Evolutionary conservation across 2,329 filamentous ascomycete species (phyloP), one percentile per base, ranked within the genome.

Genomic region (Monilinia fructicola): DNA sequence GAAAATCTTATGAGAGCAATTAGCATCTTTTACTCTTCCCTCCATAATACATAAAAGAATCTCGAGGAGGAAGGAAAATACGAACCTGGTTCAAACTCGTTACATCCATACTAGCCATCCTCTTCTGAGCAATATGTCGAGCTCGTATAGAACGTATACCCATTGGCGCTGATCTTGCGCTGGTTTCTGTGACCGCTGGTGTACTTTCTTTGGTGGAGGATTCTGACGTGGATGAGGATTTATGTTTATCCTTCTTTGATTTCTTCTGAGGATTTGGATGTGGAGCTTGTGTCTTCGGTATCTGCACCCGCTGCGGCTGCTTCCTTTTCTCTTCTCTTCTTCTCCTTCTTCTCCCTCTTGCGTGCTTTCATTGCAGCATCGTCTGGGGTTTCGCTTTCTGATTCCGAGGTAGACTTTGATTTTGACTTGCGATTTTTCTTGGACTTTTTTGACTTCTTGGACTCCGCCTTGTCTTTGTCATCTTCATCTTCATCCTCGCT

Each of bases 91-190:
- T 94, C 75, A 98, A 79, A 18, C 93, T 91, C 74, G 90, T 87
- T 59, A 88, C 84, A 77, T 97, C 91, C 80, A 92, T 85, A 67
- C 93, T 85, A 2, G 93, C 93, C 80, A 89, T 86, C 73, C 87
- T 88, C 82, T 98, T 98, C 73, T 95, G 91, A 66, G 90, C 90
- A 74, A 98, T 97, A 78, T 93, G 92, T 68, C 92, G 85, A 71
- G 91, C 87, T 70, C 94, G 83, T 56, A 93, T 87, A 65, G 90
- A 85, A 76, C 93, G 91, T 70, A 92, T 85, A 59, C 84, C 79
- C 76, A 66, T 83, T 38, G 81, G 81, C 55, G 78, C 80, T 64
- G 79, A 80, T 58, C 81, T 80, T 31, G 78, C 79, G 28, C 78
- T 81, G 2, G 79, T 78, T 1, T 79, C 69, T 67, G 69, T 73